Evolutionary conservation across 2,329 filamentous ascomycete species (phyloP).

Genomic region (Aspergillus uvarum): DNA sequence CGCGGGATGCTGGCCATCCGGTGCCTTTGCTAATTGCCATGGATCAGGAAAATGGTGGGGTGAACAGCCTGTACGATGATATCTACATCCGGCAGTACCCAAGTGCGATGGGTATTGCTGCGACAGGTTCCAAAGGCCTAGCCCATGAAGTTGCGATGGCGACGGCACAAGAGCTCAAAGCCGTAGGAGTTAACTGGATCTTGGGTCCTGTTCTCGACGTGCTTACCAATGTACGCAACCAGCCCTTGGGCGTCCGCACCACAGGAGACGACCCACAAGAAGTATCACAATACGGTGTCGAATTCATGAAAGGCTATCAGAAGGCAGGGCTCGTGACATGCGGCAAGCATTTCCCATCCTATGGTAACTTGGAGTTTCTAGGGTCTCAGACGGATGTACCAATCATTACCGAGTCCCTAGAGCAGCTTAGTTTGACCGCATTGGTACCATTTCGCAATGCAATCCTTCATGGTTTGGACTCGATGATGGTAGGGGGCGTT

Average conservation of each 20-base stretch:
- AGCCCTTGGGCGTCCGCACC: slow-evolving; percentile 85
- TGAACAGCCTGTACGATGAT: slow-evolving; percentile 95
- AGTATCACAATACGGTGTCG: slow-evolving; percentile 87
- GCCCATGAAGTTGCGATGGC: slow-evolving; percentile 90
- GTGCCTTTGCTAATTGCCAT: slow-evolving; percentile 86
- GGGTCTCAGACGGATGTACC: slow-evolving; percentile 89
- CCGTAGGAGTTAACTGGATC: slow-evolving; percentile 94
- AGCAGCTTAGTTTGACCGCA: slow-evolving; percentile 88
- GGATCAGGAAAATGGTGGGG: slow-evolving; percentile 96
- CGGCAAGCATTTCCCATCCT: slow-evolving; percentile 95
- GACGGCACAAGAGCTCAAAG: slow-evolving; percentile 86
- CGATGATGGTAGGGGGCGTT: slow-evolving; percentile 94
- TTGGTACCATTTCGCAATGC: slow-evolving; percentile 90
- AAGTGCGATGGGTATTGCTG: slow-evolving; percentile 95
- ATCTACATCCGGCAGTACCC: slow-evolving; percentile 96
- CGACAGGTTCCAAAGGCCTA: slow-evolving; percentile 78
- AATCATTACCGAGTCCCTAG: slow-evolving; percentile 90
- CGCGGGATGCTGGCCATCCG: slow-evolving; percentile 83
- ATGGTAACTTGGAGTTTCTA: slow-evolving; percentile 90
- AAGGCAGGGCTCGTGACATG: slow-evolving; percentile 86
- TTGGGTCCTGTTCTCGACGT: slow-evolving; percentile 92
- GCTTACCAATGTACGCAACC: slow-evolving; percentile 86
- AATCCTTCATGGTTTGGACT: slow-evolving; percentile 80
- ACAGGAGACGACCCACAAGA: slow-evolving; percentile 92
- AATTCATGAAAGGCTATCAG: slow-evolving; percentile 88